These are phyloP conservation scores for Paramecium primaurelia DNA, from an alignment of 73 alveolate species.

Conservation along the genomic window DNA sequence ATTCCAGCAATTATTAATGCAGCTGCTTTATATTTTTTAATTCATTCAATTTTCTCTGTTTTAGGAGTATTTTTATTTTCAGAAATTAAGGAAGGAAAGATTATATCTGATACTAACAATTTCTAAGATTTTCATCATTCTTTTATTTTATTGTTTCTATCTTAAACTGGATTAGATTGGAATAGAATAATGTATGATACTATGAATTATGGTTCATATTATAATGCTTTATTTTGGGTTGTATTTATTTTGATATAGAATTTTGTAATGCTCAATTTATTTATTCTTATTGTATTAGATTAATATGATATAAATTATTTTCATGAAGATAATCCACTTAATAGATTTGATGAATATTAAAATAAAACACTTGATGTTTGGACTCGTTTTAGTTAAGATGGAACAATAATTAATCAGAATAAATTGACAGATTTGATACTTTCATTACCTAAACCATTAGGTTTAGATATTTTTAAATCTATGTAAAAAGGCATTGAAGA, in stretches of 20 bases:
- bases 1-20: slow-evolving; percentile 91
- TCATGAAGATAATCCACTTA: slow-evolving; percentile 40
- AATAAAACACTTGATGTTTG: not conserved
- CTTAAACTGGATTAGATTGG: slow-evolving; percentile 97
- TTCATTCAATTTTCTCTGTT: slow-evolving; percentile 86
- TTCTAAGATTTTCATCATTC: slow-evolving; percentile 85
- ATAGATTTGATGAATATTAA: not conserved
- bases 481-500: not conserved
- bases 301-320: slow-evolving; percentile 16
- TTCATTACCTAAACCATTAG: not conserved
- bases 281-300: not conserved
- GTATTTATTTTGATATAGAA: slow-evolving; percentile 5
- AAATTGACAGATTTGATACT: not conserved
- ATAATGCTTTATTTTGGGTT: slow-evolving; percentile 46
- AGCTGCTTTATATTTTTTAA: slow-evolving; percentile 76
- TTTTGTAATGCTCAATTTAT: slow-evolving; percentile 39
- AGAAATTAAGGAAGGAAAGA: slow-evolving; percentile 58
- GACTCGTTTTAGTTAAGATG: not conserved
- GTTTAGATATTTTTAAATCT: not conserved
- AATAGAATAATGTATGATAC: slow-evolving; percentile 73
- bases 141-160: slow-evolving; percentile 76
- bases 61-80: slow-evolving; percentile 86
- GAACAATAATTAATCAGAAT: not conserved
- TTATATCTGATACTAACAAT: slow-evolving; percentile 70
- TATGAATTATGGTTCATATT: slow-evolving; percentile 35